Evolutionary conservation across 208 protist genomes (phyloP), one percentile per base, ranked within the genome.

Genomic region (Wallacemonas sp.): DNA sequence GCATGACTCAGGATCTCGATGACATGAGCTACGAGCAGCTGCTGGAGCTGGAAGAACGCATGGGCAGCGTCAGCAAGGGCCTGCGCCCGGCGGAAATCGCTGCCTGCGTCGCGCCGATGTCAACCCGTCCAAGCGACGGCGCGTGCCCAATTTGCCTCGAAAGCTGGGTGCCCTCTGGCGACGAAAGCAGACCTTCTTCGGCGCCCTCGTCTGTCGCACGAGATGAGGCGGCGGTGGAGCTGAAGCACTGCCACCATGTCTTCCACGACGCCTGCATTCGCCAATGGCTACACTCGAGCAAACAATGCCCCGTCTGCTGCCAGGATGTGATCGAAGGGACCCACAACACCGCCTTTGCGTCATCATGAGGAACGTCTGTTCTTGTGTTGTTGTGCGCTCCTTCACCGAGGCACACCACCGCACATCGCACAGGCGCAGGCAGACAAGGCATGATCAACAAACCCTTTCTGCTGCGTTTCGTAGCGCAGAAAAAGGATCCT

Each of bases 1-100:
- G 79, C 11, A 87, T 85, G 17, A 58, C 12, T 12, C 71, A 72
- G 1, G 87, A 96, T 42, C 67, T 96, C 14, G 90, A 96, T 51
- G 74, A 93, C 27, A 96, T 96, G 90, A 78, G 70, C 9, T 96
- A 96, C 68, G 90, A 96, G 68, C 74, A 96, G 69, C 75, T 96
- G 26, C 75, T 94, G 44, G 87, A 81, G 72, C 68, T 96, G 22
- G 77, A 90, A 68, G 87, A 96, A 59, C 68, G 79, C 19, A 93
- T 94, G 9, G 90, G 90, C 28, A 83, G 68, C 61, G 86, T 95
- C n/a, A 91, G 82, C 73, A 90, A 89, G 41, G 87, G 86, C 6
- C 66, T 93, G 31, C 70, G 62, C 4, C 65, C 61, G 8, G 77
- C 72, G 19, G 62, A 77, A 28, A 41, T 91, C 11, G 53, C 46